phyloP scores from a whole-genome alignment of 2,329 filamentous ascomycete genomes.

The Coleophoma eucalyptorum region DNA sequence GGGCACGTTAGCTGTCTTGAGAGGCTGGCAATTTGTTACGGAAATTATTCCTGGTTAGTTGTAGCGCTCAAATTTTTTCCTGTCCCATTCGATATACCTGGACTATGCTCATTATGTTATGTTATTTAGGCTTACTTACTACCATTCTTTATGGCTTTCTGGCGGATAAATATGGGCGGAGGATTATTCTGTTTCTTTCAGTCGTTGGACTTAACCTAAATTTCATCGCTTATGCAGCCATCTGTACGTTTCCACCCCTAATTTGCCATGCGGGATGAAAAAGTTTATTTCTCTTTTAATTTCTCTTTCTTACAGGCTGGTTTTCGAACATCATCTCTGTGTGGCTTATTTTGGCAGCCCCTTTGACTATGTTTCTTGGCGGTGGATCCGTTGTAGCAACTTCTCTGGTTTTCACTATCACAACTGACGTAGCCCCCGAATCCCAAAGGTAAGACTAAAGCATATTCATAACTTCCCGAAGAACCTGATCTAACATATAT shows the following conservation, averaged over 20 bases:
- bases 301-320: slow-evolving; percentile 5
- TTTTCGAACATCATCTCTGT: slow-evolving; percentile 12
- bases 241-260: too few species aligned
- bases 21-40: slow-evolving; percentile 33
- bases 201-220: slow-evolving; percentile 3
- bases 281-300: too few species aligned
- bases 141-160: slow-evolving; percentile 25
- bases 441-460: slow-evolving; percentile 16
- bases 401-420: slow-evolving; percentile 27
- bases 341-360: slow-evolving; percentile 24
- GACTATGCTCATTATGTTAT: too few species aligned
- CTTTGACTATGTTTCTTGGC: slow-evolving; percentile 23
- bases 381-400: slow-evolving; percentile 27
- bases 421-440: slow-evolving; percentile 30
- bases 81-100: too few species aligned
- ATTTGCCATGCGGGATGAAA: too few species aligned
- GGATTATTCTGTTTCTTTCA: slow-evolving; percentile 5
- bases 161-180: slow-evolving; percentile 12
- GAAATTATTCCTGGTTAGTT: too few species aligned
- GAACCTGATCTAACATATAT: not conserved
- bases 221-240: too few species aligned
- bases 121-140: slow-evolving; percentile 45
- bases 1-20: slow-evolving; percentile 45
- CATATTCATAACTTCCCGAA: too few species aligned
- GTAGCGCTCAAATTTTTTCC: too few species aligned